A percentile compares a stretch with the other conserved stretches of the same genome.
Conservation (phyloP, 192 early-diverging fungal genomes). For the Allomyces macrogynus region DNA sequence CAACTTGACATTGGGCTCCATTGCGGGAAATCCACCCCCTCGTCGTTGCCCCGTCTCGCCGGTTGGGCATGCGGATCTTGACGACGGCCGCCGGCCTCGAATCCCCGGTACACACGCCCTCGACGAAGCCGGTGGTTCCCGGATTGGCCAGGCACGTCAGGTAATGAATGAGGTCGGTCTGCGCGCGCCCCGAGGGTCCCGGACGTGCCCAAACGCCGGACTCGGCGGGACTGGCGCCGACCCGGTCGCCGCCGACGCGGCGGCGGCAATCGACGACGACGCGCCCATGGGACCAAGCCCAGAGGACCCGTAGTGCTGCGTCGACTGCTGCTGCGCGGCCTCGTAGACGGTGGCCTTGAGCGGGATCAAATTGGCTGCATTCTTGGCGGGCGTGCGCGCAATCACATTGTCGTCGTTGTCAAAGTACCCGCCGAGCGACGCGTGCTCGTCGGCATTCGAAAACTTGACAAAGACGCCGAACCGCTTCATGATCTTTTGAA, state of each 20-base stretch:
- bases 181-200: not conserved
- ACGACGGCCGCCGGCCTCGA: conserved; percentile 20
- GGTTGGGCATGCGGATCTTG: conserved; percentile 36
- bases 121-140: conserved; percentile 16
- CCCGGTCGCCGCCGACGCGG: not conserved
- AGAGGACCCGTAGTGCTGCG: not conserved
- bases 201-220: too few species aligned
- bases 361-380: conserved; percentile 33
- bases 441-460: conserved; percentile 56
- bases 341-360: conserved; percentile 46
- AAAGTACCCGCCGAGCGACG: conserved; percentile 48
- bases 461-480: conserved; percentile 77
- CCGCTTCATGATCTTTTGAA: conserved; percentile 77
- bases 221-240: not conserved
- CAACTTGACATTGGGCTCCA: conserved; percentile 24
- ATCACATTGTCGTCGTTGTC: conserved; percentile 69
- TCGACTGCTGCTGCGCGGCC: conserved; percentile 14
- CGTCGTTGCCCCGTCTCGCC: conserved; percentile 35
- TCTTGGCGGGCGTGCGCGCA: conserved; percentile 57
- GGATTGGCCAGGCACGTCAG: conserved; percentile 15
- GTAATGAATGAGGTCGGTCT: conserved; percentile 10
- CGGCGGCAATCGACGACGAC: not conserved
- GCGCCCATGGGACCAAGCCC: not conserved
- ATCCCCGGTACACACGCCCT: conserved; percentile 19
- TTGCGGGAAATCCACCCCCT: conserved; percentile 30